These are phyloP conservation scores for Silene noctiflora DNA, from an alignment of 179 eudicot genomes.

Conservation along the genomic window DNA sequence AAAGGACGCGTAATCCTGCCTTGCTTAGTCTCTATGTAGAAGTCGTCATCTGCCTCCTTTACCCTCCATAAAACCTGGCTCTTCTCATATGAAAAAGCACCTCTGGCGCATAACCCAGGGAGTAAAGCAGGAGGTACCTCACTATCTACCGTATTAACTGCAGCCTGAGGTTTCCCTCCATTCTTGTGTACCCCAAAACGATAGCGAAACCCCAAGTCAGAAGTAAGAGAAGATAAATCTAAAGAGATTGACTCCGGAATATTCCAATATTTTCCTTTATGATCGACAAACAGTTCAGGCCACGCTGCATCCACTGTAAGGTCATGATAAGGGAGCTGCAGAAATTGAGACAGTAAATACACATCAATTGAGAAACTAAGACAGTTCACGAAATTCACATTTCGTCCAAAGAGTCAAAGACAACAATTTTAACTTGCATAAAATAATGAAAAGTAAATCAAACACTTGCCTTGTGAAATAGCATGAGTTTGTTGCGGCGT, in stretches of 20 bases:
- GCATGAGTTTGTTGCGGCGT: slow-evolving; percentile 51
- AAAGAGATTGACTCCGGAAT: slow-evolving; percentile 75
- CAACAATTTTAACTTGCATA: neutral
- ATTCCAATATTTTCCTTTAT: slow-evolving; percentile 75
- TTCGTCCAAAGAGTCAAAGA: neutral
- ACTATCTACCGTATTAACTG: slow-evolving; percentile 30
- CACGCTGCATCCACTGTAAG: slow-evolving; percentile 75
- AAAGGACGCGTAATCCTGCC: slow-evolving; percentile 48
- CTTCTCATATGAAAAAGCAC: slow-evolving; percentile 75
- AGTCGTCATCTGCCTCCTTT: slow-evolving; percentile 55
- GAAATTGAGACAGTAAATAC: neutral
- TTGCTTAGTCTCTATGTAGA: slow-evolving; percentile 34
- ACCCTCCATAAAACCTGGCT: slow-evolving; percentile 75
- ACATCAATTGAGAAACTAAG: neutral
- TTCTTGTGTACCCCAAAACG: slow-evolving; percentile 72
- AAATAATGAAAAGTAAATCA: neutral
- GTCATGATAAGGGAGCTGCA: slow-evolving; percentile 78
- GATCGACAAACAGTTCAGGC: slow-evolving; percentile 77
- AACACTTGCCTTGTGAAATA: slow-evolving; percentile 59
- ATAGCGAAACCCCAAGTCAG: slow-evolving; percentile 70
- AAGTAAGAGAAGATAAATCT: slow-evolving; percentile 61
- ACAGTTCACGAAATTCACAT: neutral
- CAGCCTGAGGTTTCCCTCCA: slow-evolving; percentile 51
- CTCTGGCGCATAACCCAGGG: slow-evolving; percentile 78
- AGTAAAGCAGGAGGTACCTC: slow-evolving; percentile 52